Percentiles rank a stretch among this genome's conserved stretches.
Conservation (phyloP, 1,284 basidiomycete species). For the Kwoniella shivajii region DNA sequence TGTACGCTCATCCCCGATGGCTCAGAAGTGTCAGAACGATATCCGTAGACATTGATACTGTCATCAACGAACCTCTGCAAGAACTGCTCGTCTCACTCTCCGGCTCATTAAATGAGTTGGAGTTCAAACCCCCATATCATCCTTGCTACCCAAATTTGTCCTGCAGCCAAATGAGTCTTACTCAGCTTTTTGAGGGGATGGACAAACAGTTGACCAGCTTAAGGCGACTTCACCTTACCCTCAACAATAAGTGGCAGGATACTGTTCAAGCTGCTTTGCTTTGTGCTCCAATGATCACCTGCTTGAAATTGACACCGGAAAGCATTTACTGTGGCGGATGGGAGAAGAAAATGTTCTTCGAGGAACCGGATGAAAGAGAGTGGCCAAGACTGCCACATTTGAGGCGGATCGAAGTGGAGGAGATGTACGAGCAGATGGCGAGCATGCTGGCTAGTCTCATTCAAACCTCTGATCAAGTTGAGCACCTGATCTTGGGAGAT, state of each 20-base stretch:
- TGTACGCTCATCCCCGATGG: too few species aligned
- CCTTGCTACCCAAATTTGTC: too few species aligned
- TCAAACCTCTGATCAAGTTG: not conserved
- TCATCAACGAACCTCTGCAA: too few species aligned
- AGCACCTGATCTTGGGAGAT: constrained; percentile 7
- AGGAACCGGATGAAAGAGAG: not conserved
- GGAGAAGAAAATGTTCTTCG: not conserved
- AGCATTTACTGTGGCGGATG: constrained; percentile 2
- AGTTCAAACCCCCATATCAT: too few species aligned
- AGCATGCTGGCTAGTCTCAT: constrained; percentile 5
- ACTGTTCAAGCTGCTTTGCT: not conserved
- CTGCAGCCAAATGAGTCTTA: not conserved
- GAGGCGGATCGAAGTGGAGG: constrained; percentile 9
- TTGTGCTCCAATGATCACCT: constrained; percentile 3
- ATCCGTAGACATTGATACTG: too few species aligned
- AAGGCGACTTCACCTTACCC: constrained; percentile 2
- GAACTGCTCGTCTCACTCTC: too few species aligned
- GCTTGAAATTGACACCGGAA: constrained; percentile 1
- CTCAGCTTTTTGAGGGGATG: not conserved
- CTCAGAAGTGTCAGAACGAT: too few species aligned
- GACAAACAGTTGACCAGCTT: not conserved
- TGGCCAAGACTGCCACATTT: constrained; percentile 11
- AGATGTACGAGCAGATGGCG: constrained; percentile 4
- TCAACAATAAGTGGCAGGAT: constrained; percentile 10
- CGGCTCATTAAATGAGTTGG: too few species aligned